Conservation (phyloP, 345 rosid species). For the Acer saccharum region DNA sequence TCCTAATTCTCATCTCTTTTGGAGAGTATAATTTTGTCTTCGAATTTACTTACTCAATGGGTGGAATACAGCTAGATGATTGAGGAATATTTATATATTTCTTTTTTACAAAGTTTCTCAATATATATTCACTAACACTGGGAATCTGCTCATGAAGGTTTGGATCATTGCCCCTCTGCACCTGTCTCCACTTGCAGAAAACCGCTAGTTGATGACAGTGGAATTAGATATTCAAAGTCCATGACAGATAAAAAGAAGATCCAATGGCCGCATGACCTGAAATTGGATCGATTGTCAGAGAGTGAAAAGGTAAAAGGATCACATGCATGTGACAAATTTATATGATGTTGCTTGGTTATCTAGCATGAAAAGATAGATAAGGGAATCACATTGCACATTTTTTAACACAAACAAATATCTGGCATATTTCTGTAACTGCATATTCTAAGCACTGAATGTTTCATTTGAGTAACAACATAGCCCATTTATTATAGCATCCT, state of each 20-base stretch:
- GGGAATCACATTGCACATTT: conserved; percentile 4
- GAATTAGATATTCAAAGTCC: conserved; percentile 58
- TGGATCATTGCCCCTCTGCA: conserved; percentile 63
- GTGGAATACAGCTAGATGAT: background rate
- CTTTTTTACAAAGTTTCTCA: conserved; percentile 8
- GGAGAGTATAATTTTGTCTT: background rate
- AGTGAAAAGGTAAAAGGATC: conserved; percentile 68
- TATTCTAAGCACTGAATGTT: background rate
- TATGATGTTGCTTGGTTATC: conserved; percentile 21
- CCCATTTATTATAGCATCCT: conserved; percentile 1
- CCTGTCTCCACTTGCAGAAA: conserved; percentile 40
- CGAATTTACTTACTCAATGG: background rate
- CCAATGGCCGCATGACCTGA: conserved; percentile 48
- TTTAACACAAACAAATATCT: background rate
- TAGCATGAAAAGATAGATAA: conserved; percentile 60
- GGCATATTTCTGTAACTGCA: conserved; percentile 10
- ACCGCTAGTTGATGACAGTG: conserved; percentile 45
- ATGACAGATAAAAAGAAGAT: conserved; percentile 61
- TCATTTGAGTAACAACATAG: background rate
- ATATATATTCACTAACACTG: conserved; percentile 23
- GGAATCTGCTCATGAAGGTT: conserved; percentile 51
- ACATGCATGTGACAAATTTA: conserved; percentile 16
- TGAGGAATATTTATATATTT: conserved; percentile 1
- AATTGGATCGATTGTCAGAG: conserved; percentile 76
- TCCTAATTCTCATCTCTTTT: background rate